Evolutionary conservation across 345 rosid genomes (phyloP), one percentile per base, ranked within the genome.

Genomic region (Salix brachista): DNA sequence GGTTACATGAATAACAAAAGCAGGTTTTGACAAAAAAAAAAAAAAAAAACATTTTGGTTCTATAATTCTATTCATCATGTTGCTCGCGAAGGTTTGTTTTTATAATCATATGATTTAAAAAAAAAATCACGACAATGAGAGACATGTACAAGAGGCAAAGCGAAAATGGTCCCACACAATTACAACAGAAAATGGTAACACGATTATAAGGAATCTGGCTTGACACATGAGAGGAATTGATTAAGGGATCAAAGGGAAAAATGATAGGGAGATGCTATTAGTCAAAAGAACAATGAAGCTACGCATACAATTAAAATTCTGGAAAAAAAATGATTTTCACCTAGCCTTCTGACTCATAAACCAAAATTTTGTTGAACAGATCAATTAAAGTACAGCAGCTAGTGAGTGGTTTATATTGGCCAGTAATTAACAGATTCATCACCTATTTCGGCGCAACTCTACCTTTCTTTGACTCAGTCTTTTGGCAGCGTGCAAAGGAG

Each of bases 401-500:
- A 48, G 61, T 30, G 3, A 41, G 65, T 32, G 69, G 67, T 41
- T 54, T 75, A 46, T 60, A 50, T 44, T 28, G 46, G 75, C 42
- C 48, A 41, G 64, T 74, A 21, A 72, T 79, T 65, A 58, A 70
- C 72, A 69, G 34, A 58, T 61, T 74, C 65, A 10, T 32, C 44
- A 64, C 36, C 62, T 36, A 46, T 78, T 65, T 75, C 42, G 7
- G 7, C 26, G 25, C 50, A n/a, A 34, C 34, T 2, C 18, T 44
- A 41, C 69, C 48, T 71, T 37, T 60, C 66, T 23, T 4, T 65
- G 30, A 61, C 46, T 81, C 84, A 84, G 48, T 76, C 85, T 73
- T 82, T 78, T 65, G 86, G 85, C 62, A 84, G 74, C 1, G 77
- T 83, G 84, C 95, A 91, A 75, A 92, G 89, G 83, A 88, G 85